A percentile compares a stretch with the other conserved stretches of the same genome.
These are phyloP conservation scores for Trichocladium antarcticum DNA, from an alignment of 495 filamentous ascomycete species.

Conservation along the genomic window DNA sequence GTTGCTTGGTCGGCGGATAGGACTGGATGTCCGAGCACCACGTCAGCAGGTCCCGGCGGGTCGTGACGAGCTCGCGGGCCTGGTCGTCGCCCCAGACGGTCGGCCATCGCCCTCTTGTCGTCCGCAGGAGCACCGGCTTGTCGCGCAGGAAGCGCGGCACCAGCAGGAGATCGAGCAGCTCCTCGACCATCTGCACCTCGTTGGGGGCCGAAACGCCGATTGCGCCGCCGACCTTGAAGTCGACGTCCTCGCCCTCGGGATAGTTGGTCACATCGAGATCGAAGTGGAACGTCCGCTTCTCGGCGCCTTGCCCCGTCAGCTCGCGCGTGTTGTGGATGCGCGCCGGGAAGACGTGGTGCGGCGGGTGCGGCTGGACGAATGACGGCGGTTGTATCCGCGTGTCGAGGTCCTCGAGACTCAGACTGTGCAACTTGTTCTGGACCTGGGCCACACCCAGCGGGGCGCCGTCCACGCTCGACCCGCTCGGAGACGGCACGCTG, in stretches of 20 bases:
- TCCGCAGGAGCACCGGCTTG: conserved; percentile 66
- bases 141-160: conserved; percentile 69
- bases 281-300: conserved; percentile 94
- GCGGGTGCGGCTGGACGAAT: conserved; percentile 92
- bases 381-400: conserved; percentile 58
- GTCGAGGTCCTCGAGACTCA: conserved; percentile 33
- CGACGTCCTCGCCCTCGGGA: conserved; percentile 70
- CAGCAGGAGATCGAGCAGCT: conserved; percentile 67
- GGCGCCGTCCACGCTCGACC: conserved; percentile 19
- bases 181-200: conserved; percentile 62
- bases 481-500: conserved; percentile 29
- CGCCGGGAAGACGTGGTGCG: conserved; percentile 80
- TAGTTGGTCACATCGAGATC: conserved; percentile 95
- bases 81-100: conserved; percentile 96
- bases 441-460: conserved; percentile 5
- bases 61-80: conserved; percentile 71
- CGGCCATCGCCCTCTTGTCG: conserved; percentile 77
- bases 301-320: conserved; percentile 79
- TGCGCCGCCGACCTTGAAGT: conserved; percentile 94
- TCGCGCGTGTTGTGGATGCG: conserved; percentile 72
- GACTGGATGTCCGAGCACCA: conserved; percentile 95
- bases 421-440: conserved; percentile 19
- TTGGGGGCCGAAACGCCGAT: conserved; percentile 90
- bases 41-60: conserved; percentile 77
- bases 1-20: conserved; percentile 76